A percentile compares a stretch with the other conserved stretches of the same genome.
Conservation (phyloP, 495 filamentous ascomycete genomes). For the Hypoxylon fuscum region DNA sequence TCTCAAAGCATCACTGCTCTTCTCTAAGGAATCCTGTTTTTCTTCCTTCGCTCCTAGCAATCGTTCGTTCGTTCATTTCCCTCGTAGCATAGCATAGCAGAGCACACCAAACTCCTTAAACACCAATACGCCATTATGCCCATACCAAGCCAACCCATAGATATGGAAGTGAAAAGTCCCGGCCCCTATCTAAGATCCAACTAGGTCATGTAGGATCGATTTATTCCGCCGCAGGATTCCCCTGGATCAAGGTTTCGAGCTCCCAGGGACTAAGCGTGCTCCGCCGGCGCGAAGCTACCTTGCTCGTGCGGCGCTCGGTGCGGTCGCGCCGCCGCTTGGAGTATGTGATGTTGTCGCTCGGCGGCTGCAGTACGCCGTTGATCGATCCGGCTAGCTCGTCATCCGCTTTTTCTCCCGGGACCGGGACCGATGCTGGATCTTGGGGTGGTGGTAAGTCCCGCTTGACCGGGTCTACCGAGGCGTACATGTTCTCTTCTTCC, state of each 20-base stretch:
- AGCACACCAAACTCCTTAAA: too few species aligned
- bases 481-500: constrained; percentile 6
- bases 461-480: constrained; percentile 39
- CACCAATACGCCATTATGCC: too few species aligned
- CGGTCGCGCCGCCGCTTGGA: constrained; percentile 58
- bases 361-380: neutral
- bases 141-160: too few species aligned
- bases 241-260: constrained; percentile 67
- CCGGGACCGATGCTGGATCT: neutral
- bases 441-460: constrained; percentile 10
- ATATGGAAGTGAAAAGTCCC: neutral
- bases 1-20: neutral
- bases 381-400: constrained; percentile 36
- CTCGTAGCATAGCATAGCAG: too few species aligned
- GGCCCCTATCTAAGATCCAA: too few species aligned
- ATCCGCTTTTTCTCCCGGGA: constrained; percentile 10
- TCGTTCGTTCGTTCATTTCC: neutral
- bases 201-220: too few species aligned
- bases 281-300: constrained; percentile 63
- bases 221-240: constrained; percentile 25
- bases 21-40: neutral
- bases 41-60: neutral
- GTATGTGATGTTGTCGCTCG: constrained; percentile 10
- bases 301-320: constrained; percentile 53
- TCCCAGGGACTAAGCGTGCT: constrained; percentile 80